Percentiles rank a stretch among this genome's conserved stretches.
phyloP scores from a whole-genome alignment of 768 basidiomycete genomes.

The Mycena rebaudengoi region DNA sequence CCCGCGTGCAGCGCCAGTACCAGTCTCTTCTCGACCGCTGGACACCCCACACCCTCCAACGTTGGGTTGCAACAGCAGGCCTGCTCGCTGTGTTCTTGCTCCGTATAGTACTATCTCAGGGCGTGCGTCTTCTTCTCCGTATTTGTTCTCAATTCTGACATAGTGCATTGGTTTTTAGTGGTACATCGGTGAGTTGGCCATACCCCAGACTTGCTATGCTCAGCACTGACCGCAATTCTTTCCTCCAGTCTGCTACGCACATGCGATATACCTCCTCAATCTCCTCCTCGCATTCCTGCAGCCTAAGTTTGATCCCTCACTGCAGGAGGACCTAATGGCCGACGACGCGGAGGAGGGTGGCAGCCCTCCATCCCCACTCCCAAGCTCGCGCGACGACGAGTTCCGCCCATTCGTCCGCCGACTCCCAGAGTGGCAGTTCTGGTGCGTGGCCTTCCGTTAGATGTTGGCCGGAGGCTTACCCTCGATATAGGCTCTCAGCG shows the following conservation, averaged over 20 bases:
- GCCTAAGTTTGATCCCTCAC: constrained; percentile 96
- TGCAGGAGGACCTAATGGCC: constrained; percentile 92
- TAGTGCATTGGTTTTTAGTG: constrained; percentile 59
- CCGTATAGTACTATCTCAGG: constrained; percentile 88
- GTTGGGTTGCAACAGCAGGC: constrained; percentile 84
- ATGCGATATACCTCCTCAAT: constrained; percentile 95
- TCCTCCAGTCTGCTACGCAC: constrained; percentile 52
- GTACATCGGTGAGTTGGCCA: constrained; percentile 92
- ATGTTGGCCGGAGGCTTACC: background rate
- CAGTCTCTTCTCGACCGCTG: constrained; percentile 91
- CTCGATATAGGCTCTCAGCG: constrained; percentile 76
- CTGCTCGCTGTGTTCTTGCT: constrained; percentile 81
- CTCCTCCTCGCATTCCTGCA: constrained; percentile 97
- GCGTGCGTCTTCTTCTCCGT: constrained; percentile 62
- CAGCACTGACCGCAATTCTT: too few relatives aligned
- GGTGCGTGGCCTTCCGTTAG: constrained; percentile 58
- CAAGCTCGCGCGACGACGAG: constrained; percentile 85
- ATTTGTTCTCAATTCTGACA: background rate
- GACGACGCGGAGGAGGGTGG: constrained; percentile 94
- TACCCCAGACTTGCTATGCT: too few relatives aligned
- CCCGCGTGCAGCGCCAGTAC: constrained; percentile 77
- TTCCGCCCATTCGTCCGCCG: constrained; percentile 97
- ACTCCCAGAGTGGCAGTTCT: constrained; percentile 97
- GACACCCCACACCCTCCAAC: constrained; percentile 88
- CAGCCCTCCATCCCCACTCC: constrained; percentile 64